Conservation (phyloP, 495 filamentous ascomycete genomes). For the Geoglossum glabrum region DNA sequence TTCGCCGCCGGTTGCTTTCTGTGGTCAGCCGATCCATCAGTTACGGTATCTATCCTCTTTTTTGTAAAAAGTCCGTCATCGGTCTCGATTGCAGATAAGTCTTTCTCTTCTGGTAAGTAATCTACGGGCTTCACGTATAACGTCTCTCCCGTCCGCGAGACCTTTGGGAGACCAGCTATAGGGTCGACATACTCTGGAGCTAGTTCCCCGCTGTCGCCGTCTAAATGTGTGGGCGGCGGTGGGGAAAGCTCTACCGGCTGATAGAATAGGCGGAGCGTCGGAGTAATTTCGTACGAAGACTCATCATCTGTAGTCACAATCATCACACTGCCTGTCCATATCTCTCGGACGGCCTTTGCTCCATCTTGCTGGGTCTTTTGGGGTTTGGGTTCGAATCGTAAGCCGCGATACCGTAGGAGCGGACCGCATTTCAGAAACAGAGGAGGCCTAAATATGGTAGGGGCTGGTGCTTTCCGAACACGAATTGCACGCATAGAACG, state of each 20-base stretch:
- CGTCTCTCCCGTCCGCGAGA: constrained; percentile 58
- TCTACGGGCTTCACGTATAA: constrained; percentile 76
- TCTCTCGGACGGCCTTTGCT: constrained; percentile 34
- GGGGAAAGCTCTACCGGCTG: constrained; percentile 72
- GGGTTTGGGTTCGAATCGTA: constrained; percentile 22
- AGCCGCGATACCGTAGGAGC: constrained; percentile 72
- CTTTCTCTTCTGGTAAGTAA: constrained; percentile 47
- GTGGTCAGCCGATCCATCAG: constrained; percentile 6
- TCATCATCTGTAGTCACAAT: constrained; percentile 71
- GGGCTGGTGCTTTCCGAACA: constrained; percentile 1
- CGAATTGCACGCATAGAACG: background rate
- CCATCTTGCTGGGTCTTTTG: constrained; percentile 25
- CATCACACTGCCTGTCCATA: constrained; percentile 87
- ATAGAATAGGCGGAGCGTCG: constrained; percentile 60
- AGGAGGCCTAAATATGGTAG: constrained; percentile 56
- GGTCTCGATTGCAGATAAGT: constrained; percentile 55
- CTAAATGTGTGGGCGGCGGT: constrained; percentile 52
- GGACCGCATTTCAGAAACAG: constrained; percentile 81
- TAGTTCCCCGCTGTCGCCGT: constrained; percentile 37
- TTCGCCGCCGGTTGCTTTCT: background rate
- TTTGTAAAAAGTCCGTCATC: constrained; percentile 65
- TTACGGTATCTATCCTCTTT: constrained; percentile 15
- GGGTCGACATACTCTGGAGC: constrained; percentile 74
- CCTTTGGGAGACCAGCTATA: constrained; percentile 66
- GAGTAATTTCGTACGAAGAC: constrained; percentile 61